Percentiles rank a stretch among this genome's conserved stretches.
Evolutionary conservation across 352 stramenopile species (phyloP).

Genomic region (Plasmopara viticola): DNA sequence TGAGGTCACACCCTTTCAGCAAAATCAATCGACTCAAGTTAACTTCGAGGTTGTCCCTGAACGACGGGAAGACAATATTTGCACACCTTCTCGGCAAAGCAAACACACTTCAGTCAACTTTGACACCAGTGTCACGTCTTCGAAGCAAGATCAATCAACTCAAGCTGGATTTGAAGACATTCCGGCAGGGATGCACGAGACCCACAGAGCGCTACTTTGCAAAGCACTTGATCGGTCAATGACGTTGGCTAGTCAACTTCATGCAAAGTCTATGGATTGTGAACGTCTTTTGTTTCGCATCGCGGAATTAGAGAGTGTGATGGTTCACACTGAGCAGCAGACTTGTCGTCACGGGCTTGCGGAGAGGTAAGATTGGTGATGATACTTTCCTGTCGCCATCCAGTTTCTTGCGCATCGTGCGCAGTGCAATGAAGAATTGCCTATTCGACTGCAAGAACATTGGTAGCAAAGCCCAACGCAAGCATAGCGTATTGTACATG

Average conservation of each 20-base stretch:
- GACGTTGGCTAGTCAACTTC: constrained; percentile 28
- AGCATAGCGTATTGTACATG: too few relatives aligned
- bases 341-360: constrained; percentile 12
- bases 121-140: constrained; percentile 3
- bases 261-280: constrained; percentile 34
- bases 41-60: constrained; percentile 3
- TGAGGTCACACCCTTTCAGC: constrained; percentile 18
- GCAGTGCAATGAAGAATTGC: too few relatives aligned
- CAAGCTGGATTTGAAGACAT: constrained; percentile 20
- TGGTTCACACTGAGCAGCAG: constrained; percentile 15
- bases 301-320: constrained; percentile 16
- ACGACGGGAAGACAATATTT: constrained; percentile 13
- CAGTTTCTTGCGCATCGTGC: too few relatives aligned
- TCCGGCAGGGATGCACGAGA: neutral
- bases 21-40: constrained; percentile 29
- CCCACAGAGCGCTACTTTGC: constrained; percentile 14
- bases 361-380: too few relatives aligned
- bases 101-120: constrained; percentile 20
- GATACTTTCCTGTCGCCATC: too few relatives aligned
- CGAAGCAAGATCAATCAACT: constrained; percentile 9
- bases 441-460: too few relatives aligned
- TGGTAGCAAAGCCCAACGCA: too few relatives aligned
- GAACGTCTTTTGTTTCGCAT: constrained; percentile 31
- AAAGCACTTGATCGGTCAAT: constrained; percentile 36
- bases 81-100: constrained; percentile 3